Conservation (phyloP, 805 yeast species). For the Yarrowia phangngaensis region DNA sequence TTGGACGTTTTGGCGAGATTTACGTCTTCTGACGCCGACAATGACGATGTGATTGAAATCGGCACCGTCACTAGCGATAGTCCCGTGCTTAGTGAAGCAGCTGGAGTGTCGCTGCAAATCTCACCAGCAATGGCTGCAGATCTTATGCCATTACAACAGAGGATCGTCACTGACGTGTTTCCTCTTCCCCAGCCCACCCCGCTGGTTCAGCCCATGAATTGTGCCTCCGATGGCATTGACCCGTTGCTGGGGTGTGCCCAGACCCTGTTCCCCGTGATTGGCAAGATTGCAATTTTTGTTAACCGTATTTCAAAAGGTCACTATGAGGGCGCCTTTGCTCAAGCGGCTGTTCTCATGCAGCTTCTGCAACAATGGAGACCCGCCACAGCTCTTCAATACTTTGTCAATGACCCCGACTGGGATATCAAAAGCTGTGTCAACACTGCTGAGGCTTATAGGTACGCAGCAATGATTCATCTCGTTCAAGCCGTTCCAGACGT, state of each 20-base stretch:
- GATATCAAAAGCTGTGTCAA: conserved; percentile 59
- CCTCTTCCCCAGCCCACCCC: conserved; percentile 1
- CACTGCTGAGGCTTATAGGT: conserved; percentile 67
- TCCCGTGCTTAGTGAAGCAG: not conserved
- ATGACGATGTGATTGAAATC: conserved; percentile 35
- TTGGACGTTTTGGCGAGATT: conserved; percentile 64
- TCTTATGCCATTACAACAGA: conserved; percentile 1
- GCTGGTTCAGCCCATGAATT: no score
- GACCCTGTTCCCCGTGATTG: conserved; percentile 59
- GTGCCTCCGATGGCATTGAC: conserved; percentile 47
- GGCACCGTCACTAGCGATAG: not conserved
- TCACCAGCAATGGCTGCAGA: not conserved
- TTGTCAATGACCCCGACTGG: conserved; percentile 46
- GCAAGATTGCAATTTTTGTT: conserved; percentile 57
- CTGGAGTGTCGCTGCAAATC: not conserved
- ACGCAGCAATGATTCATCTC: conserved; percentile 54
- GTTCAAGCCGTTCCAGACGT: conserved; percentile 72
- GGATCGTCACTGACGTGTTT: not conserved
- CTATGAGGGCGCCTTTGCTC: conserved; percentile 48
- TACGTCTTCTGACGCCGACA: conserved; percentile 44
- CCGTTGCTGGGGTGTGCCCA: conserved; percentile 68
- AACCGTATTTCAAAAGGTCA: conserved; percentile 46
- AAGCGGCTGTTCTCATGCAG: conserved; percentile 53
- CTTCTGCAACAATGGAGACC: conserved; percentile 59
- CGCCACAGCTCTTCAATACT: conserved; percentile 40